Percentiles rank a stretch among this genome's conserved stretches.
These are phyloP conservation scores for Botryococcus braunii DNA, from an alignment of 163 green algal genomes.

Conservation along the genomic window DNA sequence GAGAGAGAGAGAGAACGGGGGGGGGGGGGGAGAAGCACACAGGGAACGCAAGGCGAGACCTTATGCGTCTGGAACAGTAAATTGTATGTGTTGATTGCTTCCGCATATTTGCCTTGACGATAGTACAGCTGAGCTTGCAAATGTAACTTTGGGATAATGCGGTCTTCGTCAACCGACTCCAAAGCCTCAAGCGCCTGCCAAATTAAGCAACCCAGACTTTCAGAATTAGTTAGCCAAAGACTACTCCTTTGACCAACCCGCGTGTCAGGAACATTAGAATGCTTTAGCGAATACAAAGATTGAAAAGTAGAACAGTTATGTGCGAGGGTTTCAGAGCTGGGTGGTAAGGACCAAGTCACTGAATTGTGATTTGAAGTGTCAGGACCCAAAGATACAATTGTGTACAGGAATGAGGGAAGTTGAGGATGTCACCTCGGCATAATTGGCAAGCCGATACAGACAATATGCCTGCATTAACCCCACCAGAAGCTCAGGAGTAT, in stretches of 20 bases:
- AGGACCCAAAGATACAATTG: no score
- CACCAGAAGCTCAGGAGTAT: background rate
- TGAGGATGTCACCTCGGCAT: conserved; percentile 50
- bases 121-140: conserved; percentile 79
- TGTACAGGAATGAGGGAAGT: conserved; percentile 1
- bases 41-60: conserved; percentile 10
- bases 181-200: conserved; percentile 9
- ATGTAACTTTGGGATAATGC: conserved; percentile 38
- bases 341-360: background rate
- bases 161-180: conserved; percentile 4
- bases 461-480: conserved; percentile 60
- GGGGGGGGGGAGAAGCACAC: no score
- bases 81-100: conserved; percentile 54
- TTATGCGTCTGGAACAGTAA: conserved; percentile 48
- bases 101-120: conserved; percentile 40
- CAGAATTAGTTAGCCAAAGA: background rate
- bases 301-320: background rate
- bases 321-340: background rate
- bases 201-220: background rate
- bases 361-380: no score
- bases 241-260: background rate
- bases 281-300: background rate
- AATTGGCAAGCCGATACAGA: conserved; percentile 56
- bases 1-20: no score
- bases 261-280: background rate